Evolutionary conservation across 202 grass and related monocot genomes (phyloP).

Genomic region (Brachypodium distachyon): DNA sequence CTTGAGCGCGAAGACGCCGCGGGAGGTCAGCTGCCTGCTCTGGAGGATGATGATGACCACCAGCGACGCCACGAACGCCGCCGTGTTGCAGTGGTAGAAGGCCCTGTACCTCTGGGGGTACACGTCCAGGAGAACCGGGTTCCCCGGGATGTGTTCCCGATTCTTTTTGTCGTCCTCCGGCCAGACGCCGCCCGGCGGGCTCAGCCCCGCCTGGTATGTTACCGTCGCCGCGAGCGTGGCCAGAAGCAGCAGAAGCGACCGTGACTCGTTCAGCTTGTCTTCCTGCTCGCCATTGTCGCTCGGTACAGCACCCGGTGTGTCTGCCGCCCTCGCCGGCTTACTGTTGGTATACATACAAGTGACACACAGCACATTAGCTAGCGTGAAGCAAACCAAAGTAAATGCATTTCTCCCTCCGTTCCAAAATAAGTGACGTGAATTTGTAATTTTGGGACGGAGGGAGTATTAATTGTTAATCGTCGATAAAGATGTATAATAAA

Average conservation of each 20-base stretch:
- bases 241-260: conserved; percentile 6
- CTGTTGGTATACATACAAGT: no score
- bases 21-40: conserved; percentile 27
- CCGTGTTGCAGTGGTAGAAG: conserved; percentile 38
- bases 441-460: no score
- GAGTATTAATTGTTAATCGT: no score
- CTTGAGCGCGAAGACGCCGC: conserved; percentile 12
- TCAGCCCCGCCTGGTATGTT: conserved; percentile 38
- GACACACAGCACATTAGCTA: no score
- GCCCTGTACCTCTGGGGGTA: conserved; percentile 1
- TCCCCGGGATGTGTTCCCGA: neutral
- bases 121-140: neutral
- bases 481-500: no score
- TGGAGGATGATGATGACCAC: conserved; percentile 37
- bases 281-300: neutral
- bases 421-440: no score
- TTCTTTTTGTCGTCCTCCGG: neutral
- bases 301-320: neutral
- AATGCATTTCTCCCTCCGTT: no score
- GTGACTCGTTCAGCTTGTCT: neutral
- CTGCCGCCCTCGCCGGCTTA: neutral
- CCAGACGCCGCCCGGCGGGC: conserved; percentile 35
- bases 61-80: conserved; percentile 36
- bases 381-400: no score
- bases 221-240: conserved; percentile 18